These are phyloP conservation scores for Penicillium brasilianum DNA, from an alignment of 2,329 filamentous ascomycete species.

Conservation along the genomic window DNA sequence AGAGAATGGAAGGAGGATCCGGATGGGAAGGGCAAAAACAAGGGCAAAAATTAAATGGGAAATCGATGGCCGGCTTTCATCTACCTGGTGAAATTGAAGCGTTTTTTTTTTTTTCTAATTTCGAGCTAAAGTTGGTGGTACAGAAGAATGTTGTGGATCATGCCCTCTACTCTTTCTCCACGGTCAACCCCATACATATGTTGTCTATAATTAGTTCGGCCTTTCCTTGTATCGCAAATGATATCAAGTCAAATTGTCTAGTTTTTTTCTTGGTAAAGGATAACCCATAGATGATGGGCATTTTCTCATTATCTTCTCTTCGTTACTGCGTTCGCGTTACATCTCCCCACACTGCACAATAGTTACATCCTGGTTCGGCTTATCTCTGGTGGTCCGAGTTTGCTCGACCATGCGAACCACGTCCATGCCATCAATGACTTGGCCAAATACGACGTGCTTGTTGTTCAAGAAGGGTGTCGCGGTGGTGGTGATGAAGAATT, in stretches of 20 bases:
- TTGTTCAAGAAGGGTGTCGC: slow-evolving; percentile 84
- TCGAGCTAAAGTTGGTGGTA: not conserved
- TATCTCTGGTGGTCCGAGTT: slow-evolving; percentile 82
- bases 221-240: not conserved
- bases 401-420: slow-evolving; percentile 91
- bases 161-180: not conserved
- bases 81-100: slow-evolving; percentile 7
- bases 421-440: slow-evolving; percentile 87
- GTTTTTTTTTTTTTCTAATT: not conserved
- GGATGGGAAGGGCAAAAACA: not conserved
- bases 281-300: not conserved
- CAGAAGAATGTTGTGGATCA: not conserved
- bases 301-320: not conserved
- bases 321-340: slow-evolving; percentile 52
- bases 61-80: not conserved
- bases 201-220: not conserved
- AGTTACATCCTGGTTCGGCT: slow-evolving; percentile 81
- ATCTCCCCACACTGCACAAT: slow-evolving; percentile 93
- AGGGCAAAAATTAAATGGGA: not conserved
- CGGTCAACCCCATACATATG: not conserved
- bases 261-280: not conserved
- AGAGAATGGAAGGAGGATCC: not conserved
- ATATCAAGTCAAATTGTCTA: not conserved
- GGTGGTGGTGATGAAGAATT: slow-evolving; percentile 96
- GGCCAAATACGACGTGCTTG: slow-evolving; percentile 96